These are phyloP conservation scores for Verbena officinalis DNA, from an alignment of 257 asterid species.

Conservation along the genomic window DNA sequence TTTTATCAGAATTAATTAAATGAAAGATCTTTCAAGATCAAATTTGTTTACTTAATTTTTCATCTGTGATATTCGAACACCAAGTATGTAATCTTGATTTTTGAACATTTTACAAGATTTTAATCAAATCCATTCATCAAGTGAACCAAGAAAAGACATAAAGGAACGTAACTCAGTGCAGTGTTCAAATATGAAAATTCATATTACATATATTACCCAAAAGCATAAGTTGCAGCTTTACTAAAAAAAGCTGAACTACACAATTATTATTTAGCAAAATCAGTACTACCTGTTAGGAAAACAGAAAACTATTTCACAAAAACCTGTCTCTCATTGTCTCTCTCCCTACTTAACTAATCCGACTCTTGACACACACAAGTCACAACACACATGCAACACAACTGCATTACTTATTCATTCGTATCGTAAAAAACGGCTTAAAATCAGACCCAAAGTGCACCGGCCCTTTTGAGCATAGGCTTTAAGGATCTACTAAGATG, in stretches of 20 bases:
- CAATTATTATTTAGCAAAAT: background rate
- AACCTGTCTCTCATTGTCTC: slow-evolving; percentile 8
- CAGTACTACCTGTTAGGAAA: no score
- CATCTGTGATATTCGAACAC: no score
- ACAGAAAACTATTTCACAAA: slow-evolving; percentile 26
- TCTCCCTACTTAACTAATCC: slow-evolving; percentile 18
- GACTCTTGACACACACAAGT: background rate
- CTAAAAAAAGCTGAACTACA: slow-evolving; percentile 36
- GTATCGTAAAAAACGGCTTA: background rate
- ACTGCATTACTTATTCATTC: background rate
- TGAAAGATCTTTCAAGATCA: no score
- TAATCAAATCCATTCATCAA: background rate
- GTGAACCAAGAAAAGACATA: background rate
- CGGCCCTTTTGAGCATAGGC: slow-evolving; percentile 60
- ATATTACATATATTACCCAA: background rate
- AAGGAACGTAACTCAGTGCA: no score
- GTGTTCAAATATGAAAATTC: background rate
- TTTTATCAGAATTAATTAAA: no score
- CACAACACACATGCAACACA: background rate
- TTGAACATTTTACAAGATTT: no score
- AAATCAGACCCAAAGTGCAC: slow-evolving; percentile 44
- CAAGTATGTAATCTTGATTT: no score
- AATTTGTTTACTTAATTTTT: no score
- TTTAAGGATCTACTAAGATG: slow-evolving; percentile 45
- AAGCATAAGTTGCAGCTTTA: slow-evolving; percentile 26